Base-by-base conservation (phyloP, 495 filamentous ascomycete genomes). In the Neurospora tetrasperma region DNA sequence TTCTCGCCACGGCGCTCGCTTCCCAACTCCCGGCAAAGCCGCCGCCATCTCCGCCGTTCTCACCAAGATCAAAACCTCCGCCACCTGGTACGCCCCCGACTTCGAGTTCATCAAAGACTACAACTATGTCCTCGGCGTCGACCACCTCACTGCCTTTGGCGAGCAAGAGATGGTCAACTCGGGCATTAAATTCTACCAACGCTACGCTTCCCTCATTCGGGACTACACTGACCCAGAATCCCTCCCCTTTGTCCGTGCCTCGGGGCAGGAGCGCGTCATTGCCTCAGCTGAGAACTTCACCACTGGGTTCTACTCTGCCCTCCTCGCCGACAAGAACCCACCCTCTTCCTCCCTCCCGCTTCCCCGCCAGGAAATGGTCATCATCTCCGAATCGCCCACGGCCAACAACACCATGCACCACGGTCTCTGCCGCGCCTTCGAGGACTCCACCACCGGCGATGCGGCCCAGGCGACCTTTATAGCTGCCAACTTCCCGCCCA, bases 1-100 rank as follows among this genome's bases (percentile, higher is more conserved):
- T 71, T 92, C 91, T 10, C 88, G 94, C 16, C 94, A 97, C 80
- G 94, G 93, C n/a, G 92, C 92, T 16, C 86, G 94, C 73, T 90
- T 90, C 78, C 94, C 94, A 11, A 96, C 93, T 0, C 73, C 78
- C 4, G 80, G 81, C 44, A 94, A 93, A 83, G 84, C 88, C 12
- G 72, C 76, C 11, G 74, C 75, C 16, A 94, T 94, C 80, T 80
- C 78, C 39, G 75, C 77, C 38, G 82, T 89, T 27, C 84, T 96
- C 69, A 74, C 85, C 18, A 83, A 82, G 10, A 90, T 97, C 75
- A 88, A 94, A 35, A 74, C 77, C 12, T 84, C 80, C 59, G 89
- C 86, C 23, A 86, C 80, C 4, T 76, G 82, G 2, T 93, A 91
- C 78, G 81, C 81, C 7, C 84, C 84, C n/a, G 82, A 83, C 35